phyloP scores from a whole-genome alignment of 257 asterid genomes.

The Coffea canephora region DNA sequence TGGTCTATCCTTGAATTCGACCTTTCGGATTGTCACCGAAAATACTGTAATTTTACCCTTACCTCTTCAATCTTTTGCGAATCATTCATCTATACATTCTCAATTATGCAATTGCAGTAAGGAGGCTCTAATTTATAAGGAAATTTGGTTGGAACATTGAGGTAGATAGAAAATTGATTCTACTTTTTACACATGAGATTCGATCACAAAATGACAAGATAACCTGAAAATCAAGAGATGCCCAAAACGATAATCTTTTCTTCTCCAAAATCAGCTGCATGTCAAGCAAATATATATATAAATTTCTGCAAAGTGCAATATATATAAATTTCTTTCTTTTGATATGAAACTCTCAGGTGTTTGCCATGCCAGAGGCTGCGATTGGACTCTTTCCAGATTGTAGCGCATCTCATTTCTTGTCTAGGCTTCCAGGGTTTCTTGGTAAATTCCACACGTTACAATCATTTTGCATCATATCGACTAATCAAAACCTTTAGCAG shows the following conservation, averaged over 20 bases:
- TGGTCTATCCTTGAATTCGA: conserved; percentile 14
- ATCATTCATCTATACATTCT: not conserved
- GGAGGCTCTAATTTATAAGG: no score
- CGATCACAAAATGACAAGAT: no score
- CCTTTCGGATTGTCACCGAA: conserved; percentile 22
- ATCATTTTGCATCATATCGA: no score
- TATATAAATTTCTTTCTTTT: no score
- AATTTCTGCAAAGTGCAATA: not conserved
- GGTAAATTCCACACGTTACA: conserved; percentile 5
- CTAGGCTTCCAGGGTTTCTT: conserved; percentile 27
- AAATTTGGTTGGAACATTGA: no score
- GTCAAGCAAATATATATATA: no score
- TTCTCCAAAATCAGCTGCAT: no score
- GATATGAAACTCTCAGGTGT: conserved; percentile 10
- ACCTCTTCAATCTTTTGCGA: not conserved
- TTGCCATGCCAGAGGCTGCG: conserved; percentile 33
- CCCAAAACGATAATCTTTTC: no score
- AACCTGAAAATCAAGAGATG: no score
- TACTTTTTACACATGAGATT: no score
- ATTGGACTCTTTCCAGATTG: conserved; percentile 25
- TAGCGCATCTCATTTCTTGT: conserved; percentile 31
- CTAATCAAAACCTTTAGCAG: not conserved
- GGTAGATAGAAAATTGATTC: no score
- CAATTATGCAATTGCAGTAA: no score
- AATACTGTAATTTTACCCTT: conserved; percentile 3